A percentile compares a stretch with the other conserved stretches of the same genome.
Conservation (phyloP, 2,329 filamentous ascomycete species). For the Xylaria sp. region DNA sequence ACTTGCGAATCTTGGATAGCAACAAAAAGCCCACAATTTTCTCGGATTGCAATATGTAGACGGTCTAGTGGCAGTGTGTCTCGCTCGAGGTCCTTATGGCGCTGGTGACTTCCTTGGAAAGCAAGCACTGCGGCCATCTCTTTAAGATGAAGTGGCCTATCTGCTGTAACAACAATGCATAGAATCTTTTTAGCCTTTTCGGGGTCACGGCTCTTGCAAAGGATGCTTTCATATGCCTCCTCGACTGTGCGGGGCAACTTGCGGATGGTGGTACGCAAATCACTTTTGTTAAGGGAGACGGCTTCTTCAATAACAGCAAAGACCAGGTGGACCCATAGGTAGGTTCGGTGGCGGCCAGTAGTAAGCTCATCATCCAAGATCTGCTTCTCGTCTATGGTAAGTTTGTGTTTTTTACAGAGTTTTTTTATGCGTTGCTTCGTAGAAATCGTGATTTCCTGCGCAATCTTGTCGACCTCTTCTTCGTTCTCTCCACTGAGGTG, state of each 20-base stretch:
- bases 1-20: constrained; percentile 24
- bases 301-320: constrained; percentile 38
- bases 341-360: constrained; percentile 40
- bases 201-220: constrained; percentile 46
- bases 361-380: constrained; percentile 33
- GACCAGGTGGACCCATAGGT: constrained; percentile 44
- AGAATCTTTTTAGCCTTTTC: constrained; percentile 49
- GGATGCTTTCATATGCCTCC: constrained; percentile 52
- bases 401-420: constrained; percentile 1
- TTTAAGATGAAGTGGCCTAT: constrained; percentile 48
- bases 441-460: constrained; percentile 48
- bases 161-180: constrained; percentile 51
- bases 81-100: constrained; percentile 56
- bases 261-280: constrained; percentile 20
- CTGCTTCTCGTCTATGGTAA: constrained; percentile 17
- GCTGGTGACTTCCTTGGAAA: constrained; percentile 53
- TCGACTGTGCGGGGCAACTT: constrained; percentile 45
- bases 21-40: constrained; percentile 38
- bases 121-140: constrained; percentile 51
- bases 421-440: constrained; percentile 43
- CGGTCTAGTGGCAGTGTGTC: background rate
- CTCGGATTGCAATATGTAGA: constrained; percentile 20
- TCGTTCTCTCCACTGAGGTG: constrained; percentile 47
- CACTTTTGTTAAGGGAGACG: constrained; percentile 4
- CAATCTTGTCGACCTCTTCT: constrained; percentile 46